These are phyloP conservation scores for Aspergillus fructus DNA, from an alignment of 2,329 filamentous ascomycete species.

Conservation along the genomic window DNA sequence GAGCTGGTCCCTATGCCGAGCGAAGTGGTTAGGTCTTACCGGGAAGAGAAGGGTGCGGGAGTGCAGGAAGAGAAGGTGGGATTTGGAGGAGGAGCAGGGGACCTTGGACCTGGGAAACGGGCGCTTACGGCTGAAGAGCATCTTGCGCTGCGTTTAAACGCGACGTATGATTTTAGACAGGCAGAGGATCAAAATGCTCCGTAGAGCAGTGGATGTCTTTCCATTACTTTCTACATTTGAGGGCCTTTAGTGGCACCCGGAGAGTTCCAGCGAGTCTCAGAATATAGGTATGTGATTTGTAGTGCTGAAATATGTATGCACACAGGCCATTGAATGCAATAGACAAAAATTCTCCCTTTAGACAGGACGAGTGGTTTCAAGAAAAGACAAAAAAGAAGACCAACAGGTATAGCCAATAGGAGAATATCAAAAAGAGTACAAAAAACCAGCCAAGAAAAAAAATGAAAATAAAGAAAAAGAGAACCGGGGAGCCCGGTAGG, in stretches of 20 bases:
- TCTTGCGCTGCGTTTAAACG: constrained; percentile 56
- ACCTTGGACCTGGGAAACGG: constrained; percentile 30
- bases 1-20: constrained; percentile 58
- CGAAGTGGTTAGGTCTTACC: constrained; percentile 45
- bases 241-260: neutral
- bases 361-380: constrained; percentile 13
- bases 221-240: neutral
- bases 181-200: constrained; percentile 5
- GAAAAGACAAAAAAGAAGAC: constrained; percentile 9
- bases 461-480: constrained; percentile 11
- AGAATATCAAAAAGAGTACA: constrained; percentile 10
- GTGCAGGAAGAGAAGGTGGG: constrained; percentile 39
- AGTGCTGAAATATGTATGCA: constrained; percentile 13
- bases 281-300: constrained; percentile 15
- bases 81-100: constrained; percentile 41
- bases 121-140: constrained; percentile 60
- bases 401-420: constrained; percentile 15
- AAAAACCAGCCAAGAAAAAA: constrained; percentile 16
- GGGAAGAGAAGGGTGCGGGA: constrained; percentile 26
- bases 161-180: constrained; percentile 54
- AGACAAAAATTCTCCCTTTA: constrained; percentile 17
- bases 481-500: constrained; percentile 15
- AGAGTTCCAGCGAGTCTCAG: neutral
- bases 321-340: constrained; percentile 15
- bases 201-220: neutral